These are phyloP conservation scores for Amphirosellinia nigrospora DNA, from an alignment of 495 filamentous ascomycete species.

Conservation along the genomic window DNA sequence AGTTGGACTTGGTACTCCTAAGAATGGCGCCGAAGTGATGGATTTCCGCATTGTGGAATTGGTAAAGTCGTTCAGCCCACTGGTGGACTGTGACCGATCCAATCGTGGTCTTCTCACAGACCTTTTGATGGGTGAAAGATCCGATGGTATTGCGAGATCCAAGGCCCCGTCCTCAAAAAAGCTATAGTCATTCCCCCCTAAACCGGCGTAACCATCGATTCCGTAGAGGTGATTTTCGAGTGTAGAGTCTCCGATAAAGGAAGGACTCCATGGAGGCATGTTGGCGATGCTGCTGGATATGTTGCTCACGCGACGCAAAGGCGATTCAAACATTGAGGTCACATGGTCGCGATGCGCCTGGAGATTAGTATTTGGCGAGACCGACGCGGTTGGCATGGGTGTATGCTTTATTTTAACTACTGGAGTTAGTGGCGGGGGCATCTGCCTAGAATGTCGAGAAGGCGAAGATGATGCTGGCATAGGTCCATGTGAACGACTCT, in stretches of 20 bases:
- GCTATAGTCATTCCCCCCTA: constrained; percentile 61
- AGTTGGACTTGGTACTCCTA: constrained; percentile 50
- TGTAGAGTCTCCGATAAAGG: constrained; percentile 56
- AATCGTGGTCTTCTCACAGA: constrained; percentile 67
- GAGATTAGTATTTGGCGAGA: constrained; percentile 95
- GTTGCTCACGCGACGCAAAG: constrained; percentile 72
- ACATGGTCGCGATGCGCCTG: constrained; percentile 88
- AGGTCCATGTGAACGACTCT: constrained; percentile 55
- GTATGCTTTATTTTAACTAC: constrained; percentile 85
- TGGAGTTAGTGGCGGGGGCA: constrained; percentile 84
- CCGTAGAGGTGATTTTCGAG: not conserved
- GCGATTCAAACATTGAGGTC: constrained; percentile 86
- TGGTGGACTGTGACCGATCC: constrained; percentile 63
- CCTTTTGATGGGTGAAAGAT: constrained; percentile 78
- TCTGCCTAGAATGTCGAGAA: constrained; percentile 65
- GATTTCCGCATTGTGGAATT: constrained; percentile 56
- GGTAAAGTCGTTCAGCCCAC: constrained; percentile 72
- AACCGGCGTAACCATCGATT: constrained; percentile 7
- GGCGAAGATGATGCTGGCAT: constrained; percentile 59
- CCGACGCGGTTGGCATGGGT: constrained; percentile 79
- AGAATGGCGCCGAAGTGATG: constrained; percentile 50
- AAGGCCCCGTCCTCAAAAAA: constrained; percentile 70
- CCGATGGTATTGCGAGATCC: constrained; percentile 56
- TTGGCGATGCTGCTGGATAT: constrained; percentile 53
- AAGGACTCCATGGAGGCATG: constrained; percentile 72